Evolutionary conservation across 1,139 yeast genomes (phyloP).

Genomic region (Yarrowia galli): DNA sequence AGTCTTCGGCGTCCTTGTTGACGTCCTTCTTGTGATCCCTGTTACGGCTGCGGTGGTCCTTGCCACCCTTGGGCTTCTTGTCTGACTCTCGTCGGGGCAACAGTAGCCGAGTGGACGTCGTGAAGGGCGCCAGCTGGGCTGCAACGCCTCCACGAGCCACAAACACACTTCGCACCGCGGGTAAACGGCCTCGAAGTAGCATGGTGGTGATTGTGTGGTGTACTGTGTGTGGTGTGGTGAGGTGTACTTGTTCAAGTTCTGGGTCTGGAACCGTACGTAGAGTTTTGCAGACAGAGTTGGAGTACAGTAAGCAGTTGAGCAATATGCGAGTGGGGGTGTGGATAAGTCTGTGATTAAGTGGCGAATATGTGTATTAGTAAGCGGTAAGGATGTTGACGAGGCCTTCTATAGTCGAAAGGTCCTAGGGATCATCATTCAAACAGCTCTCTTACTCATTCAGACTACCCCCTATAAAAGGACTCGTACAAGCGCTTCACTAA

Average conservation of each 20-base stretch:
- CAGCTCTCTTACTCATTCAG: too few species aligned
- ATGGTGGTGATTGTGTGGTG: not conserved
- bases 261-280: not conserved
- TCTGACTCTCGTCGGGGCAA: constrained; percentile 27
- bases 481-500: too few species aligned
- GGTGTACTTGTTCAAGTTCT: not conserved
- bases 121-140: not conserved
- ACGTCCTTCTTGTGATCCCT: not conserved
- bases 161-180: constrained; percentile 30
- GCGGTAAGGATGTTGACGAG: too few species aligned
- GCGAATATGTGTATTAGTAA: too few species aligned
- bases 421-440: too few species aligned
- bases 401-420: too few species aligned
- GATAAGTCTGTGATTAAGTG: too few species aligned
- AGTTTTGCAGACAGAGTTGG: constrained; percentile 3
- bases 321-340: not conserved
- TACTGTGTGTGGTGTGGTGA: constrained; percentile 9
- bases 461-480: too few species aligned
- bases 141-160: constrained; percentile 20
- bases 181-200: constrained; percentile 37
- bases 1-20: constrained; percentile 7
- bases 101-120: not conserved
- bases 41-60: not conserved
- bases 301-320: not conserved
- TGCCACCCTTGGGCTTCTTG: constrained; percentile 35